Evolutionary conservation across 179 eudicot species (phyloP).

Genomic region (Gypsophila paniculata): DNA sequence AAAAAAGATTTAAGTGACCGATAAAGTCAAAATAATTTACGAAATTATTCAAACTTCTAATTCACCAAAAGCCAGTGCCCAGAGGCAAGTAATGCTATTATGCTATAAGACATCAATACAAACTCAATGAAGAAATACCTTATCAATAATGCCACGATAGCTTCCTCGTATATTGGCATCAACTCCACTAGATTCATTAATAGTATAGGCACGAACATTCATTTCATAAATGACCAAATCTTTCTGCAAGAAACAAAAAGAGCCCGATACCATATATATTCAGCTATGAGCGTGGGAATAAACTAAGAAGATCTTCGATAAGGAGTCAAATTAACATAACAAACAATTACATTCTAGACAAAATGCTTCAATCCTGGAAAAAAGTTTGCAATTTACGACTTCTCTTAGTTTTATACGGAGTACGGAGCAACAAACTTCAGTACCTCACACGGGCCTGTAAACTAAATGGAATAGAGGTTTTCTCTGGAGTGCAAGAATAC

Average conservation of each 20-base stretch:
- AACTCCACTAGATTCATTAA: slow-evolving; percentile 81
- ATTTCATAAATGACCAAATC: slow-evolving; percentile 95
- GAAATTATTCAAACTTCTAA: neutral
- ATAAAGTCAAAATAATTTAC: neutral
- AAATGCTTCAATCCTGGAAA: slow-evolving; percentile 2
- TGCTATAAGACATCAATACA: neutral
- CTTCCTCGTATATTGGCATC: slow-evolving; percentile 76
- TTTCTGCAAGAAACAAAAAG: slow-evolving; percentile 48
- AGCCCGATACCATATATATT: neutral
- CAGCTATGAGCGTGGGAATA: neutral
- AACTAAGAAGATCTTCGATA: neutral
- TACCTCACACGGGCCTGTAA: neutral
- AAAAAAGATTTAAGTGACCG: neutral
- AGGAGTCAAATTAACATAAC: neutral
- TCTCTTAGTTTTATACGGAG: neutral
- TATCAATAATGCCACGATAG: slow-evolving; percentile 91
- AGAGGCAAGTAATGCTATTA: neutral
- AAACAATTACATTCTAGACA: neutral
- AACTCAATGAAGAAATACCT: slow-evolving; percentile 47
- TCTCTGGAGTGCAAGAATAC: neutral
- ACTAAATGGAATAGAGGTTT: neutral
- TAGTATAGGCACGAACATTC: slow-evolving; percentile 95
- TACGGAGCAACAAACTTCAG: neutral
- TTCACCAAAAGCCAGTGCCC: neutral
- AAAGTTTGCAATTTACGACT: neutral